A percentile compares a stretch with the other conserved stretches of the same genome.
These are phyloP conservation scores for Chlorella sorokiniana DNA, from an alignment of 139 green algal genomes.

Conservation along the genomic window DNA sequence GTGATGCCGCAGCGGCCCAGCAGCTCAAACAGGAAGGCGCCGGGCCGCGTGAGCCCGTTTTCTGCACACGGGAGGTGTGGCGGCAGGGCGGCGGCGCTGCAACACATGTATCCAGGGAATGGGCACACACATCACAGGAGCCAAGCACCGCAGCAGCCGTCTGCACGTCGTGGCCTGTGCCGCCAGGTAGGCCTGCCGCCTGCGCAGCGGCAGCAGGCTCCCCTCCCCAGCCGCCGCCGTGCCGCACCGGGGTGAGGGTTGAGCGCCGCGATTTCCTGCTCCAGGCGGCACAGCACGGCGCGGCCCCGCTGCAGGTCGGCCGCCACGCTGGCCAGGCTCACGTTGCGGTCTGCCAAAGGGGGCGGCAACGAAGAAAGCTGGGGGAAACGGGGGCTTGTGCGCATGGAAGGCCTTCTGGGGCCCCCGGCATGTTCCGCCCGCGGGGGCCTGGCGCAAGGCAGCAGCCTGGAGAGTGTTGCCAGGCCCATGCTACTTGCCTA, in stretches of 20 bases:
- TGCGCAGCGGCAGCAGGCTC: background rate
- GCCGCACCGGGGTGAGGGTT: background rate
- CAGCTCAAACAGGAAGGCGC: conserved; percentile 54
- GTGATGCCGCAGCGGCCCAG: conserved; percentile 41
- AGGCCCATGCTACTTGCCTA: too few relatives aligned
- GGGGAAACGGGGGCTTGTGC: background rate
- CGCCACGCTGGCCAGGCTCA: background rate
- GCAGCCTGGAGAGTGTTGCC: too few relatives aligned
- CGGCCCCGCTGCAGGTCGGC: conserved; percentile 17
- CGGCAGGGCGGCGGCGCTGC: background rate
- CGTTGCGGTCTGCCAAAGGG: background rate
- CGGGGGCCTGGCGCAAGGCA: too few relatives aligned
- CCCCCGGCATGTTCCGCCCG: background rate
- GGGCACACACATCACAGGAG: too few relatives aligned
- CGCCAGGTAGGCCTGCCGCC: background rate
- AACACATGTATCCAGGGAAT: too few relatives aligned
- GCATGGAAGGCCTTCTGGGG: background rate
- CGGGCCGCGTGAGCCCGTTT: conserved; percentile 49
- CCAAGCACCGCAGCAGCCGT: too few relatives aligned
- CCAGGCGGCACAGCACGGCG: conserved; percentile 41
- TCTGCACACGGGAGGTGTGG: conserved; percentile 1
- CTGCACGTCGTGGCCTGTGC: too few relatives aligned
- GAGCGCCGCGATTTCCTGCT: conserved; percentile 44
- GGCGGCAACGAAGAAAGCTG: background rate
- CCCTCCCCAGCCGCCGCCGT: too few relatives aligned